A percentile compares a stretch with the other conserved stretches of the same genome.
phyloP scores from a whole-genome alignment of 1,284 basidiomycete genomes.

The Lignosus rhinocerotis region DNA sequence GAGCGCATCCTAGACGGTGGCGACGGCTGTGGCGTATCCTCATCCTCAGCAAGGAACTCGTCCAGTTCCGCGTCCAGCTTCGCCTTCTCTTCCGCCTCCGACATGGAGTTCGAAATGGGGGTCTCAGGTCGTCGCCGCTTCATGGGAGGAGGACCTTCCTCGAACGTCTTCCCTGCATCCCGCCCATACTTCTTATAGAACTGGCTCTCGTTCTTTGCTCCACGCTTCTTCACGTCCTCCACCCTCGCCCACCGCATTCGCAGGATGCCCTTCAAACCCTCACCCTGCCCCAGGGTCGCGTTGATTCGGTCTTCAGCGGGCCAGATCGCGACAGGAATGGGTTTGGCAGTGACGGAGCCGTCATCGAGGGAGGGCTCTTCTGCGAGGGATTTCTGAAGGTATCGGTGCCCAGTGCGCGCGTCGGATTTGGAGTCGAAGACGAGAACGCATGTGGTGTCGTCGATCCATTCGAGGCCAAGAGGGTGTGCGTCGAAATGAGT shows the following conservation, averaged over 20 bases:
- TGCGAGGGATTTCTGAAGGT: conserved; percentile 49
- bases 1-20: conserved; percentile 66
- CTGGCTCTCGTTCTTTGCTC: conserved; percentile 64
- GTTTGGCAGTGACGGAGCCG: conserved; percentile 59
- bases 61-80: conserved; percentile 64
- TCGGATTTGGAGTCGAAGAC: conserved; percentile 60
- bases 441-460: conserved; percentile 75
- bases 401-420: conserved; percentile 52
- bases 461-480: conserved; percentile 74
- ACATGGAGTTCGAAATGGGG: conserved; percentile 26
- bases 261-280: conserved; percentile 62
- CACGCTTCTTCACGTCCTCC: conserved; percentile 73
- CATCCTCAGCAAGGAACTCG: conserved; percentile 53
- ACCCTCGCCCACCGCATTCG: conserved; percentile 69
- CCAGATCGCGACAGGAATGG: conserved; percentile 71
- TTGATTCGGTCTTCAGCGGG: conserved; percentile 77
- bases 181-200: conserved; percentile 76
- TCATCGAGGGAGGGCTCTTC: conserved; percentile 53
- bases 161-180: conserved; percentile 58
- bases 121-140: conserved; percentile 36
- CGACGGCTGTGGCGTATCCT: conserved; percentile 36
- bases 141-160: conserved; percentile 35
- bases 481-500: conserved; percentile 71
- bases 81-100: conserved; percentile 38
- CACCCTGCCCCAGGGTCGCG: conserved; percentile 61